phyloP scores from a whole-genome alignment of 2,329 filamentous ascomycete genomes.

The Venturia nashicola region DNA sequence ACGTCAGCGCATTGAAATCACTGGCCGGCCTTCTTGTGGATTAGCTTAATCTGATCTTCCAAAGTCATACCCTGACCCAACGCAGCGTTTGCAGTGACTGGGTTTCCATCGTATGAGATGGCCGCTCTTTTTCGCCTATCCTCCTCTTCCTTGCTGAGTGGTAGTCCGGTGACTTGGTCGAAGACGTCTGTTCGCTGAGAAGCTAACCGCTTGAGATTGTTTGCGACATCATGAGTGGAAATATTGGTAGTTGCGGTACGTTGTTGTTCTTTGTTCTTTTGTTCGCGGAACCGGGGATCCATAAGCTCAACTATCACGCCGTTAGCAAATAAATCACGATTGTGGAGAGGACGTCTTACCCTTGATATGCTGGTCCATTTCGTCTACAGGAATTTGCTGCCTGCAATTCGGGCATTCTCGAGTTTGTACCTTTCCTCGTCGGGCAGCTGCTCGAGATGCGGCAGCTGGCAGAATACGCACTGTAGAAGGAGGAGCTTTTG shows the following conservation, averaged over 20 bases:
- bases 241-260: constrained; percentile 78
- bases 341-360: constrained; percentile 40
- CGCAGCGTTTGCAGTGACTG: constrained; percentile 13
- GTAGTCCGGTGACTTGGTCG: constrained; percentile 56
- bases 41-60: constrained; percentile 69
- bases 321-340: constrained; percentile 10
- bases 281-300: constrained; percentile 91
- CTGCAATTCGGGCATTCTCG: constrained; percentile 87
- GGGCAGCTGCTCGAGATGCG: constrained; percentile 76
- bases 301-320: constrained; percentile 58
- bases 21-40: constrained; percentile 34
- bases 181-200: constrained; percentile 83
- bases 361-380: constrained; percentile 85
- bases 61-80: constrained; percentile 45
- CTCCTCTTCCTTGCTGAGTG: constrained; percentile 59
- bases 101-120: constrained; percentile 48
- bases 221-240: constrained; percentile 75
- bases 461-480: constrained; percentile 83
- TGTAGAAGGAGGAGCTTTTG: constrained; percentile 51
- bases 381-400: constrained; percentile 74
- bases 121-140: constrained; percentile 67
- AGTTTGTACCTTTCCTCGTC: constrained; percentile 52
- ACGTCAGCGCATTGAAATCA: background rate
- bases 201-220: constrained; percentile 89
- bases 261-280: constrained; percentile 77